Base-by-base conservation (phyloP, 2,329 filamentous ascomycete genomes). In the Penicillium crustosum region DNA sequence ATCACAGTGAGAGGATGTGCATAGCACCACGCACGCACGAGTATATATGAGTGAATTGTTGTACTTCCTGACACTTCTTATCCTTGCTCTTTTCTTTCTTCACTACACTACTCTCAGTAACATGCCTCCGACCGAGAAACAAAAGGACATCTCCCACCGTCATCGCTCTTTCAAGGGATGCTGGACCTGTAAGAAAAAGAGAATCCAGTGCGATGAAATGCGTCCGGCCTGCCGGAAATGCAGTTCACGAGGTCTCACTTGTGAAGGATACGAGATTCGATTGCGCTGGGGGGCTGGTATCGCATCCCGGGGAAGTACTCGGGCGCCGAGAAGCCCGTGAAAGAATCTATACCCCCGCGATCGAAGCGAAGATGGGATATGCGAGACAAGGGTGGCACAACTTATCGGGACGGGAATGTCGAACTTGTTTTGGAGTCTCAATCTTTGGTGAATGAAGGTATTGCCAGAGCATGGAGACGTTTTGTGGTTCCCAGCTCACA, bases 201-300 rank as follows among this genome's bases (percentile, higher is more conserved):
- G 65, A 3, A 50, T 67, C n/a, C 65, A 66, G 33, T 67, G 65
- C 42, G 65, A 67, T 25, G 65, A 67, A 48, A 29, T 50, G 6
- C 62, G 61, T 17, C 65, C 65, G 2, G 53, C 55, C 12, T 67
- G 65, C 47, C 50, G 41, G 19, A 66, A 42, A 33, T 67, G 65
- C 45, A 59, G 29, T 10, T 47, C 51, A 4, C 49, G 58, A 7
- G 64, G 64, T 10, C 39, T 66, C 17, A 27, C 41, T 10, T 67
- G 65, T 27, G 65, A 64, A 39, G 65, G 65, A 7, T 67, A 67
- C 36, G 64, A 65, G 29, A 62, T 67, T 17, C 52, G 65, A 45
- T 57, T 67, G 48, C 62, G 65, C 6, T 67, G 65, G 65, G 65
- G 65, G 7, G 56, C 62, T n/a, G 65, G 65, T 2, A 66, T 67